Conservation (phyloP, 2,329 filamentous ascomycete genomes). For the Fusarium abutilonis region DNA sequence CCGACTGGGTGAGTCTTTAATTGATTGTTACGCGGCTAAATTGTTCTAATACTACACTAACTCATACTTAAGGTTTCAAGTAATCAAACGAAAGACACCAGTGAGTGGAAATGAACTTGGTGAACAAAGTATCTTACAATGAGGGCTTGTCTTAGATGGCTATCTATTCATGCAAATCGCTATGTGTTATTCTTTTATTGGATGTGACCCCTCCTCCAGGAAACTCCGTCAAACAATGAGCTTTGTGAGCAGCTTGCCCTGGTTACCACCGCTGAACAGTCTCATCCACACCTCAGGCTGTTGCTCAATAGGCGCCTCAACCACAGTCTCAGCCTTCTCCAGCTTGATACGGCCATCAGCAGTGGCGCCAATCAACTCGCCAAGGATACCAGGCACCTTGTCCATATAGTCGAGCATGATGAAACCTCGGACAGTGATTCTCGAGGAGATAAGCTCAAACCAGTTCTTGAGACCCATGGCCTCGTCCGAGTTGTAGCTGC, state of each 20-base stretch:
- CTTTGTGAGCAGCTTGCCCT: conserved; percentile 46
- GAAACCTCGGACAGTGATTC: conserved; percentile 43
- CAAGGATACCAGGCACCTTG: conserved; percentile 42
- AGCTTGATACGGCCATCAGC: conserved; percentile 44
- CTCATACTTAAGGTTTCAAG: too few relatives aligned
- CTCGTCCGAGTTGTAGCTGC: conserved; percentile 44
- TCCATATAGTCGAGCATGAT: conserved; percentile 48
- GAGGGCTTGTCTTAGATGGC: too few relatives aligned
- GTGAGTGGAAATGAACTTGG: too few relatives aligned
- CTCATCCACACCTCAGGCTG: conserved; percentile 45
- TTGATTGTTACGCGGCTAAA: too few relatives aligned
- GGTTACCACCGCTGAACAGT: conserved; percentile 43
- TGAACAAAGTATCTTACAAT: too few relatives aligned
- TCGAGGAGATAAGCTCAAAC: conserved; percentile 45
- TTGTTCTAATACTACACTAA: too few relatives aligned
- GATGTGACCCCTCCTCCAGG: not conserved
- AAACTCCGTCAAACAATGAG: conserved; percentile 30
- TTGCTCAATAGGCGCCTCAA: conserved; percentile 44
- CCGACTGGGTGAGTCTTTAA: too few relatives aligned
- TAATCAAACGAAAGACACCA: too few relatives aligned
- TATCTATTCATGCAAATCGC: conserved; percentile 1
- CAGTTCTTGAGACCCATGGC: conserved; percentile 45
- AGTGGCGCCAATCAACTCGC: conserved; percentile 44
- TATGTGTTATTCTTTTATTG: conserved; percentile 3
- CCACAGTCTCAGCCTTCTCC: conserved; percentile 39